Conservation (phyloP, 768 basidiomycete species). For the Pleurotus cornucopiae region DNA sequence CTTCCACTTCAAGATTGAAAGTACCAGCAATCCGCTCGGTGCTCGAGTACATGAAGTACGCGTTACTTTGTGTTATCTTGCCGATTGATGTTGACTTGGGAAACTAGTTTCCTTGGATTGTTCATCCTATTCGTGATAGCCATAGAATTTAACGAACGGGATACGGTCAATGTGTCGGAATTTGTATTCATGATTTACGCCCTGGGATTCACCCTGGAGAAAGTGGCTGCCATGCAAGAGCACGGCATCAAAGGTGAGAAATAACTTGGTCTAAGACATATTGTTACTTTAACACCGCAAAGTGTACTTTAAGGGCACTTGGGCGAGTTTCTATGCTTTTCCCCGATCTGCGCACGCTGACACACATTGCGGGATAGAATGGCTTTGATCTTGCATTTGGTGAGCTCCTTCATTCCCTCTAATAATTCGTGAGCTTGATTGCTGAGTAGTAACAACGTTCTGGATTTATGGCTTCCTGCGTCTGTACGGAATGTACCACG, state of each 20-base stretch:
- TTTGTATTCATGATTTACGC: constrained; percentile 73
- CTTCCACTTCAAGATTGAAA: constrained; percentile 57
- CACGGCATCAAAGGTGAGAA: constrained; percentile 80
- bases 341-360: too few relatives aligned
- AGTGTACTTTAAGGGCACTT: constrained; percentile 86
- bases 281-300: not conserved
- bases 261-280: constrained; percentile 4
- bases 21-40: constrained; percentile 90
- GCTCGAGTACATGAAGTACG: constrained; percentile 83
- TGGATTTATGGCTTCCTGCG: constrained; percentile 73
- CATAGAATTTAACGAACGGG: constrained; percentile 65
- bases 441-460: constrained; percentile 65
- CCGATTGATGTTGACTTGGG: too few relatives aligned
- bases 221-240: constrained; percentile 92
- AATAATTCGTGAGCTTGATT: not conserved
- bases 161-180: constrained; percentile 65
- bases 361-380: constrained; percentile 45
- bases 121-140: constrained; percentile 78
- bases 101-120: constrained; percentile 66
- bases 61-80: not conserved
- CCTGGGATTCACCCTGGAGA: constrained; percentile 86
- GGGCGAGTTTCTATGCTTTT: constrained; percentile 37
- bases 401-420: constrained; percentile 24
- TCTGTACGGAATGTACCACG: constrained; percentile 68
- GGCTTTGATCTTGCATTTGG: constrained; percentile 93